Evolutionary conservation across 2,329 filamentous ascomycete species (phyloP), one percentile per base, ranked within the genome.

Genomic region (Colletotrichum chlorophyti): DNA sequence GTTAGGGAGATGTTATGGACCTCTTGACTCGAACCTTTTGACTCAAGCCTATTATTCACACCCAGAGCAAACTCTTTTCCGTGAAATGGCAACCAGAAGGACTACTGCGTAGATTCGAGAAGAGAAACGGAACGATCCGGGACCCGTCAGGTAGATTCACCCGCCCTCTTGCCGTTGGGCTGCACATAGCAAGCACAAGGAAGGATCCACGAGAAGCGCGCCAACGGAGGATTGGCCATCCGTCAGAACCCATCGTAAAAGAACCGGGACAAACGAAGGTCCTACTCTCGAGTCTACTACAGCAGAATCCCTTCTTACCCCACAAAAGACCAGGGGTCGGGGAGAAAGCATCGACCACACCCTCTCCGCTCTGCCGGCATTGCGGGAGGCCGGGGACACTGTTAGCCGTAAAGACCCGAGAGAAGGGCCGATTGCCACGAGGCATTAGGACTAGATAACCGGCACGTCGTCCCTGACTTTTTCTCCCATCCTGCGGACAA

Each of bases 401-500:
- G 43, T 43, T 34, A 45, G 43, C 57, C 57, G 51, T 60, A 35
- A 60, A 60, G 43, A 35, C 51, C 51, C 45, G 57, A 60, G 32
- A 60, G 57, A 60, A 60, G 57, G 57, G 43, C 57, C 57, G 57
- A 60, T 57, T 50, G 43, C 57, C 38, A 41, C 11, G 55, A 55
- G 51, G 37, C 7, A n/a, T 43, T 17, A 5, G 43, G 51, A 49
- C 42, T 60, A 60, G 57, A 60, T 60, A 60, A 60, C 2, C 57
- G 57, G 57, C 17, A 60, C 51, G 31, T 45, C 57, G 51, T 60
- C 51, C 57, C 57, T 54, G 15, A 6, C 10, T 2, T 11, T 29
- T 41, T 23, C 35, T 15, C 17, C 19, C 17, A 11, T 29, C 41
- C 19, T n/a, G n/a, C n/a, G n/a, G n/a, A n/a, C n/a, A n/a, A n/a